These are phyloP conservation scores for Cladosporium velox DNA, from an alignment of 2,329 filamentous ascomycete genomes.

Conservation along the genomic window DNA sequence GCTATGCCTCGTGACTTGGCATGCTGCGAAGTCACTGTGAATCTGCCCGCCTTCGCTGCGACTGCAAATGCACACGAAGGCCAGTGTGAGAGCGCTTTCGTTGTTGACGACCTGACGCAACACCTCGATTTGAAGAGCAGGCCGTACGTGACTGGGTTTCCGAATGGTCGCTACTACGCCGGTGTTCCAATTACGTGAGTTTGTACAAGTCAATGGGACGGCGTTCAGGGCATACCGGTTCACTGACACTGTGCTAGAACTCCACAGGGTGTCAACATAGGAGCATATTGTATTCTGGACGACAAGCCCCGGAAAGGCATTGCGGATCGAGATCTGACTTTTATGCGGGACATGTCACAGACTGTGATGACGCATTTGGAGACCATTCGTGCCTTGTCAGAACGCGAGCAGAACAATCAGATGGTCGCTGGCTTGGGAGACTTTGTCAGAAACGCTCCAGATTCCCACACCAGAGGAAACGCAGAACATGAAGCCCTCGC, in stretches of 20 bases:
- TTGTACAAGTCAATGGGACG: no score
- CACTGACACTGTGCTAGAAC: constrained; percentile 30
- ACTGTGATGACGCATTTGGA: constrained; percentile 65
- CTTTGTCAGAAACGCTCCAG: no score
- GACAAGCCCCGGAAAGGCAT: constrained; percentile 56
- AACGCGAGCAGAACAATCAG: neutral
- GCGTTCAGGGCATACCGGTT: no score
- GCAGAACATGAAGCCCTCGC: no score
- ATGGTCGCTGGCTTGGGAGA: neutral
- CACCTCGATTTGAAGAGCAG: constrained; percentile 31
- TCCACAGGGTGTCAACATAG: constrained; percentile 60
- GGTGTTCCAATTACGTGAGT: constrained; percentile 57
- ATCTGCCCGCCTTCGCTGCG: neutral
- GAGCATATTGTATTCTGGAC: constrained; percentile 62
- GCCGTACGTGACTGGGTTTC: constrained; percentile 33
- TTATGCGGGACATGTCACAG: constrained; percentile 58
- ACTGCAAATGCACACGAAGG: no score
- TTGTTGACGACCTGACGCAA: constrained; percentile 35
- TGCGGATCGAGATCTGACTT: constrained; percentile 52
- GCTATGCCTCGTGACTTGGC: constrained; percentile 32
- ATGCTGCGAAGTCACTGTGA: constrained; percentile 37
- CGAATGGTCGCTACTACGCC: constrained; percentile 52
- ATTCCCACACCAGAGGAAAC: no score
- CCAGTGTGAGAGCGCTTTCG: constrained; percentile 20
- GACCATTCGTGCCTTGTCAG: constrained; percentile 32